Evolutionary conservation across 495 filamentous ascomycete species (phyloP), one percentile per base, ranked within the genome.

Genomic region (Acidiella bohemica): DNA sequence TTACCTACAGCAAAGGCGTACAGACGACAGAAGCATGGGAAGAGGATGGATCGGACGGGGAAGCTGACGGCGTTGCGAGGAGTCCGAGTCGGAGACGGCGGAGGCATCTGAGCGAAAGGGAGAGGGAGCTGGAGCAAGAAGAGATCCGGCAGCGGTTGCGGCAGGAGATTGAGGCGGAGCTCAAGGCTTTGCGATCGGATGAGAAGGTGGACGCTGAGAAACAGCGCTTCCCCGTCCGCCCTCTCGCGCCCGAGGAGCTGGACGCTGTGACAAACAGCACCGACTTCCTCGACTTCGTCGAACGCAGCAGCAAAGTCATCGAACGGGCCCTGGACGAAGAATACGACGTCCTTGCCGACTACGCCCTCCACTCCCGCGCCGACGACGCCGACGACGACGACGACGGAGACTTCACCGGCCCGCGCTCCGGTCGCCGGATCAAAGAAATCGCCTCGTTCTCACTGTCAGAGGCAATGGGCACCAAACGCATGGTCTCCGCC

Each of bases 291-390:
- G 83, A 92, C 51, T 99, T 99, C 54, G 77, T 99, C 14, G 92
- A 96, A 51, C 72, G 81, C 47, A 95, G 88, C 21, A 87, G 81
- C 31, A 99, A 95, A 66, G 85, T 99, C 32, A 87, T 96, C 51
- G 92, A 99, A 64, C 78, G 87, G 50, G 87, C 92, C 2, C 61
- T 99, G 41, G 88, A 96, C 53, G 76, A 93, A 49, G 77, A 81
- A 36, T 99, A 95, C 58, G 88, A 99, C 58, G 81, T 99, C 31
- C 62, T 99, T 26, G 85, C 86, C 32, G 85, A 96, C 59, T 99
- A 99, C 62, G 80, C 84, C 31, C 65, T 92, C 2, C 79, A 81
- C 36, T 75, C 75, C 8, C 48, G 64, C 1, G 68, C 73, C 39
- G 77, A 75, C 3, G 65, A 81, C 21, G 73, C 87, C 42, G 81